A percentile compares a stretch with the other conserved stretches of the same genome.
These are phyloP conservation scores for Trichoderma arundinaceum DNA, from an alignment of 2,329 filamentous ascomycete species.

Conservation along the genomic window DNA sequence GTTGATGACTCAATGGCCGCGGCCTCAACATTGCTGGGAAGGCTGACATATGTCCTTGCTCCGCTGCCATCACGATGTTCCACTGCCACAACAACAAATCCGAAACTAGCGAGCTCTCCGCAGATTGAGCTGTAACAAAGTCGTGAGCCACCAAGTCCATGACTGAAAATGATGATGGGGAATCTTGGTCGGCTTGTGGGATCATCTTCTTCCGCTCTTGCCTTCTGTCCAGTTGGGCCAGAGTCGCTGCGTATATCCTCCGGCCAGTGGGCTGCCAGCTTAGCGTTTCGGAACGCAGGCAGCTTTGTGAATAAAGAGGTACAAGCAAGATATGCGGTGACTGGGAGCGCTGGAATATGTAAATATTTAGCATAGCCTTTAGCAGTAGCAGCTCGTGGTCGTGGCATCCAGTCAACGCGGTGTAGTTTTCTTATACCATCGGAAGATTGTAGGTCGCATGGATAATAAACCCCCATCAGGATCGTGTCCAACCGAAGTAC, in stretches of 20 bases:
- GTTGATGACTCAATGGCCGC: conserved; percentile 42
- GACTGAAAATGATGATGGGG: conserved; percentile 69
- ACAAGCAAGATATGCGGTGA: conserved; percentile 59
- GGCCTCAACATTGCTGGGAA: conserved; percentile 50
- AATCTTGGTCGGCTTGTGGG: conserved; percentile 52
- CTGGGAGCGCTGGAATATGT: conserved; percentile 54
- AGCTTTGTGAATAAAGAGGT: conserved; percentile 69
- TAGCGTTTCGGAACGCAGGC: conserved; percentile 66
- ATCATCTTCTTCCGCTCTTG: conserved; percentile 34
- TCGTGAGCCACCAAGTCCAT: conserved; percentile 67
- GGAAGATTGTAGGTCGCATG: conserved; percentile 51
- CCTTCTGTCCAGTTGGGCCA: conserved; percentile 43
- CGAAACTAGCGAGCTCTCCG: conserved; percentile 69
- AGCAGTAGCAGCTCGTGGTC: conserved; percentile 60
- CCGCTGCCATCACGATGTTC: conserved; percentile 71
- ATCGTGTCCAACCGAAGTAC: conserved; percentile 59
- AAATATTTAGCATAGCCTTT: conserved; percentile 68
- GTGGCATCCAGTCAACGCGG: conserved; percentile 66
- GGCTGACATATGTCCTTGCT: conserved; percentile 65
- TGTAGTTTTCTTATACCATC: conserved; percentile 50
- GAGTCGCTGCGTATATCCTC: conserved; percentile 46
- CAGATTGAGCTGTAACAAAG: conserved; percentile 68
- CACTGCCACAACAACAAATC: conserved; percentile 67
- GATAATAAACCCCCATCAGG: conserved; percentile 70
- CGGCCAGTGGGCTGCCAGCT: conserved; percentile 61